Evolutionary conservation across 2,329 filamentous ascomycete species (phyloP).

Genomic region (Ilyonectria destructans): DNA sequence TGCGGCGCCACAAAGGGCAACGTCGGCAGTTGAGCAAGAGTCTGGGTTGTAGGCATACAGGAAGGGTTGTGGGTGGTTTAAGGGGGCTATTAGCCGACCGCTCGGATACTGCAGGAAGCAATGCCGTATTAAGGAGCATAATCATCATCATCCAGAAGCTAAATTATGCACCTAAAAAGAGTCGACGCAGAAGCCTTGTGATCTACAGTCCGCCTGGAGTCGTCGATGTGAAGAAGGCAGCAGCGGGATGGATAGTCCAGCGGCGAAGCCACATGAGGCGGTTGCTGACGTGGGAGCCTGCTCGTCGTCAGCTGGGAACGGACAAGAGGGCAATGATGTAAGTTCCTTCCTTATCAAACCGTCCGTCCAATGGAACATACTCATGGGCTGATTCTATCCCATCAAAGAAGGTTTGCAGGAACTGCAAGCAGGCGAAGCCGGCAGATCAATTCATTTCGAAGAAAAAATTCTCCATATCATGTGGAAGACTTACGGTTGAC

Average conservation of each 20-base stretch:
- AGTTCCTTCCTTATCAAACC: constrained; percentile 3
- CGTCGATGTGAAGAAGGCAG: background rate
- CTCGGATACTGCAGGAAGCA: background rate
- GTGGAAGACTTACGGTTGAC: constrained; percentile 14
- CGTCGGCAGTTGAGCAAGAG: constrained; percentile 2
- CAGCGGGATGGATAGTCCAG: background rate
- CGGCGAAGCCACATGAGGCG: background rate
- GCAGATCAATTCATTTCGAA: constrained; percentile 21
- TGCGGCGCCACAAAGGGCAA: background rate
- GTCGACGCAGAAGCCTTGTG: too few species aligned
- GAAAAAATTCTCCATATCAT: constrained; percentile 7
- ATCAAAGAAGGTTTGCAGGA: constrained; percentile 14
- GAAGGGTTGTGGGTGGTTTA: too few species aligned
- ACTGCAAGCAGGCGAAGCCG: constrained; percentile 14
- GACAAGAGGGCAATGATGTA: background rate
- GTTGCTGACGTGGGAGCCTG: background rate
- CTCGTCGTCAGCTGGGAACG: background rate
- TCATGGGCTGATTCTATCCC: constrained; percentile 19
- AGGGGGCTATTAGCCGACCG: background rate
- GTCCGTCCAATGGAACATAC: constrained; percentile 13
- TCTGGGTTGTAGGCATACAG: constrained; percentile 1
- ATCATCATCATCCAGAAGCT: too few species aligned
- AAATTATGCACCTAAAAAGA: too few species aligned
- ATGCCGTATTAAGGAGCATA: background rate
- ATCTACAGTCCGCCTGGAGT: too few species aligned